Conservation (phyloP, 352 stramenopile genomes). For the Phytopythium litorale region DNA sequence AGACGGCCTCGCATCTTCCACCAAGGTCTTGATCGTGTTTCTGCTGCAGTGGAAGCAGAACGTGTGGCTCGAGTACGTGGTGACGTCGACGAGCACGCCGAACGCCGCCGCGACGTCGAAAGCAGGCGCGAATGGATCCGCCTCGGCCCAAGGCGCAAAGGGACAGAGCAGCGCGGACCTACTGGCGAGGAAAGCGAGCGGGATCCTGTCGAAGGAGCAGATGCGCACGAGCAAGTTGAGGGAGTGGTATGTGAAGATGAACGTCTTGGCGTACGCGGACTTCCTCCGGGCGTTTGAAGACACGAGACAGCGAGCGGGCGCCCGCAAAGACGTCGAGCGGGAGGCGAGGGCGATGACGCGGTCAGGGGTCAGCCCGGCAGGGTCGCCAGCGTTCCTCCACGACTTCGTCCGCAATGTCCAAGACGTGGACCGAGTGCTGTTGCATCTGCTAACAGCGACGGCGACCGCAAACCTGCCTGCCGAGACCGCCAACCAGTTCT, state of each 20-base stretch:
- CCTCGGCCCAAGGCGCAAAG: conserved; percentile 22
- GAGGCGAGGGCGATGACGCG: conserved; percentile 2
- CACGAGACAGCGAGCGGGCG: conserved; percentile 25
- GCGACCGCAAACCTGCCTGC: conserved; percentile 21
- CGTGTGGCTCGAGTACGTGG: conserved; percentile 87
- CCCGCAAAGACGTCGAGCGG: conserved; percentile 5
- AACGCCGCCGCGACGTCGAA: conserved; percentile 1
- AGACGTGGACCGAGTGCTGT: conserved; percentile 78
- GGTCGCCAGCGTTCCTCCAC: conserved; percentile 54
- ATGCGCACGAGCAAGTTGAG: conserved; percentile 36
- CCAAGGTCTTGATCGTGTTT: conserved; percentile 78
- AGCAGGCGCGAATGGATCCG: conserved; percentile 9
- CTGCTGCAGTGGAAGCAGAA: conserved; percentile 87
- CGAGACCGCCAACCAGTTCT: conserved; percentile 49
- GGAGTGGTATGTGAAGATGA: conserved; percentile 87
- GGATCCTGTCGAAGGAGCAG: conserved; percentile 38
- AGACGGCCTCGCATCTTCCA: conserved; percentile 21
- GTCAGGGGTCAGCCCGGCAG: conserved; percentile 7
- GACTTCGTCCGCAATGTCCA: conserved; percentile 85
- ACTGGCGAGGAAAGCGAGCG: conserved; percentile 16
- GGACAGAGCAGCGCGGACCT: not conserved
- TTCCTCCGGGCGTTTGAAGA: conserved; percentile 85
- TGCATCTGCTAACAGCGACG: conserved; percentile 83
- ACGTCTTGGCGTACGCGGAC: conserved; percentile 74
- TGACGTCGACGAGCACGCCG: conserved; percentile 50